Evolutionary conservation across 441 rosid genomes (phyloP).

Genomic region (Theobroma grandiflorum): DNA sequence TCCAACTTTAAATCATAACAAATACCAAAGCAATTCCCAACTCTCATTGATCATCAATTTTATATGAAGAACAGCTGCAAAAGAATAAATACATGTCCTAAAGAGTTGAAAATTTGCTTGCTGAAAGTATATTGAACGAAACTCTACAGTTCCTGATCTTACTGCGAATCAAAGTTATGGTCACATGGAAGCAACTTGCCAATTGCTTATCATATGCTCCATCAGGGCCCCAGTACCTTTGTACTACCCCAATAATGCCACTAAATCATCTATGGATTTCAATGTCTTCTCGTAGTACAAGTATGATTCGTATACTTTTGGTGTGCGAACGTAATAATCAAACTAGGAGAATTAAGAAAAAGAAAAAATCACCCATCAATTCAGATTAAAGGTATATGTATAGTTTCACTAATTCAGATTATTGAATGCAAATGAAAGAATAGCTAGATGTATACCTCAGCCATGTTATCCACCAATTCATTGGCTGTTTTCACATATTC

Average conservation of each 20-base stretch:
- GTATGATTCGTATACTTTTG: conserved; percentile 89
- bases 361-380: not conserved
- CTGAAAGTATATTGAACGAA: not conserved
- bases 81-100: not conserved
- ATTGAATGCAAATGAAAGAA: too few species aligned
- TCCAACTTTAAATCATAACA: not conserved
- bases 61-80: not conserved
- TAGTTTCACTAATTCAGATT: too few species aligned
- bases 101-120: not conserved
- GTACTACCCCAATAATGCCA: conserved; percentile 51
- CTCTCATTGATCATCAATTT: not conserved
- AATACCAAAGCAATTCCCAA: not conserved
- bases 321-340: conserved; percentile 73
- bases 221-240: not conserved
- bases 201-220: not conserved
- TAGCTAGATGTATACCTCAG: conserved; percentile 42
- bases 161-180: not conserved
- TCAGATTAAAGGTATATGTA: too few species aligned
- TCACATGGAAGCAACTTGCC: conserved; percentile 13
- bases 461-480: conserved; percentile 76
- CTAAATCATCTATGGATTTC: conserved; percentile 76
- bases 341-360: conserved; percentile 48
- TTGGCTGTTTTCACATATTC: conserved; percentile 74
- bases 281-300: conserved; percentile 87
- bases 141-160: not conserved